Base-by-base conservation (phyloP, 352 stramenopile genomes). In the Phytophthora tubulina region DNA sequence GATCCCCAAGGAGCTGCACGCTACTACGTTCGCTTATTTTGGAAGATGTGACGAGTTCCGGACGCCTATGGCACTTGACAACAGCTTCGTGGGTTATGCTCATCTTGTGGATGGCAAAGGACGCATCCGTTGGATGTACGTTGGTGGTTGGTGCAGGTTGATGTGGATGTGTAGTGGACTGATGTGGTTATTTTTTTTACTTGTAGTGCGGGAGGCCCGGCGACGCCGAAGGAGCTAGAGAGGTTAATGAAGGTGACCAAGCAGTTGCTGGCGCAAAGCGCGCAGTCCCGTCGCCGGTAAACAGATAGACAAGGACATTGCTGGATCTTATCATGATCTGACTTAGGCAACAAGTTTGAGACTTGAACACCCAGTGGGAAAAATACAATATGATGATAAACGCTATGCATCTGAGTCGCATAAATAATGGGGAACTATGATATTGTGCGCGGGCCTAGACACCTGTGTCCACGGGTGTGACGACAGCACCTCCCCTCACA, bases 51-150 rank as follows among this genome's bases (percentile, higher is more conserved):
- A 96, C 51, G 83, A 88, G n/a, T 93, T 96, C 57, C 86, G 89
- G 56, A 95, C 89, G 50, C 61, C 75, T 31, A 78, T 95, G 62
- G 89, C 92, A 38, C 75, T 96, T 21, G 83, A 91, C 82, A 96
- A 96, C 67, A 95, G 83, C 65, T 96, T 94, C 64, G 89, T 94
- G n/a, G 86, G 89, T 14, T 96, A 96, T 61, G 89, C 71, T 13
- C 88, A 96, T 44, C 67, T 96, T 10, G 75, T 96, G 31, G 89
- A 96, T 68, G 80, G 72, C 52, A 94, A 94, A 56, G 88, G 89
- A 54, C 86, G 88, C 36, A 85, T 95, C 57, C 89, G 89, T 21
- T 96, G 89, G 89, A 94, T 94, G 88, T 96, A 91, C 31, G 86
- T 69, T 60, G 30, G 33, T 84, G 30, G 10, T 44, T 36, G 42